Conservation (phyloP, 2,329 filamentous ascomycete genomes). For the Thelonectria discophora region DNA sequence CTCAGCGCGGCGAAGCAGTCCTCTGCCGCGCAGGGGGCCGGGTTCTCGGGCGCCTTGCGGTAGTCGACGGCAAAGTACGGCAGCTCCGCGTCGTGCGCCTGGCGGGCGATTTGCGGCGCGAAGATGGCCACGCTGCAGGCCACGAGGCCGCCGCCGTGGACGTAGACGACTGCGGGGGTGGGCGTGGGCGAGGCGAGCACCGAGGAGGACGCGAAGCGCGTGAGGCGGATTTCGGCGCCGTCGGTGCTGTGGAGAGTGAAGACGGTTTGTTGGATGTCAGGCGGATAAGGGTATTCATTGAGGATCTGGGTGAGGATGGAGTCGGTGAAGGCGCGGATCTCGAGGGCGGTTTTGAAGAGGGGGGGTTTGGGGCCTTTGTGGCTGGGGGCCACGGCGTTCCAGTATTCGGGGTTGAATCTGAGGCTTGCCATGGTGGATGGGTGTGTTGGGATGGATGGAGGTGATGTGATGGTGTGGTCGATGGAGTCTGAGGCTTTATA, state of each 20-base stretch:
- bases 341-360: slow-evolving; percentile 11
- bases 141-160: slow-evolving; percentile 55
- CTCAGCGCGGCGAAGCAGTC: slow-evolving; percentile 48
- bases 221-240: slow-evolving; percentile 26
- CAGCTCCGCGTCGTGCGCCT: slow-evolving; percentile 42
- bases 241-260: slow-evolving; percentile 32
- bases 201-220: slow-evolving; percentile 25
- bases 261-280: slow-evolving; percentile 18
- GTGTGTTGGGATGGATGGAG: neutral
- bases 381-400: neutral
- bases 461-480: neutral
- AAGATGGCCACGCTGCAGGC: slow-evolving; percentile 41
- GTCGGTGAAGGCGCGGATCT: slow-evolving; percentile 19
- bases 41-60: slow-evolving; percentile 53
- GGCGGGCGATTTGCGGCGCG: slow-evolving; percentile 35
- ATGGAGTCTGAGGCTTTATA: too few relatives aligned
- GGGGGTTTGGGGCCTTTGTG: slow-evolving; percentile 2
- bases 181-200: neutral
- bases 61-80: slow-evolving; percentile 53
- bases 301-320: slow-evolving; percentile 8
- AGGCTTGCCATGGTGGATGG: slow-evolving; percentile 1
- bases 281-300: neutral
- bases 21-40: slow-evolving; percentile 46
- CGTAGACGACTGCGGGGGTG: slow-evolving; percentile 45
- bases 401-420: slow-evolving; percentile 25